Evolutionary conservation across 108 stramenopile species (phyloP), one percentile per base, ranked within the genome.

Genomic region (Discostella pseudostelligera): DNA sequence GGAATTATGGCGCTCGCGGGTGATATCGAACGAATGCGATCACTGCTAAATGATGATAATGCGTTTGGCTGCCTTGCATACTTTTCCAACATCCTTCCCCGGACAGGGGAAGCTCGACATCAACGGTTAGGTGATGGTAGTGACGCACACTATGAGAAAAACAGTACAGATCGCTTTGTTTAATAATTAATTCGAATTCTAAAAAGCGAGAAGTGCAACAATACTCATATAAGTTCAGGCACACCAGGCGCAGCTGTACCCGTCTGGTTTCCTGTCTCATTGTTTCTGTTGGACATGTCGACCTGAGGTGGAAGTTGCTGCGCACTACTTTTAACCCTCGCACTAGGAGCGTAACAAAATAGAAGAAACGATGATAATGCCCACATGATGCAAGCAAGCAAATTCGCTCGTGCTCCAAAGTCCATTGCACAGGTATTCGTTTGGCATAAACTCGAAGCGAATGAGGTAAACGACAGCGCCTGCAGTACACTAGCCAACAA

Each of bases 21-120:
- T 40, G 78, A 72, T 37, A 72, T 89, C 48, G 88, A 89, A 56
- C 69, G 85, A 20, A 76, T 93, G 75, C 67, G 84, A 36, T 25
- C 70, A 13, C 65, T 84, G 26, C 29, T 86, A 10, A 69, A 78
- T 37, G 60, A 75, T 40, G 67, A 68, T 25, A 46, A 68, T 28
- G 11, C 62, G 20, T 76, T 68, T 56, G 67, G 56, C 47, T 76
- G 74, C 56, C 62, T 76, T 67, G 17, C 51, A 21, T 68, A 63
- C 47, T 76, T 76, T 28, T 57, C 67, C 5, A 51, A 61, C 26
- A 44, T 68, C 19, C 22, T 76, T 7, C 55, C 48, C 17, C 55
- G 56, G 46, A 54, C 59, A 1, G 59, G 65, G 25, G 74, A 68
- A 49, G 67, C 67, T 9, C 42, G 60, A 19, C 74, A 76, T 58